Evolutionary conservation across 352 stramenopile species (phyloP), one percentile per base, ranked within the genome.

Genomic region (Pythium sukuiense): DNA sequence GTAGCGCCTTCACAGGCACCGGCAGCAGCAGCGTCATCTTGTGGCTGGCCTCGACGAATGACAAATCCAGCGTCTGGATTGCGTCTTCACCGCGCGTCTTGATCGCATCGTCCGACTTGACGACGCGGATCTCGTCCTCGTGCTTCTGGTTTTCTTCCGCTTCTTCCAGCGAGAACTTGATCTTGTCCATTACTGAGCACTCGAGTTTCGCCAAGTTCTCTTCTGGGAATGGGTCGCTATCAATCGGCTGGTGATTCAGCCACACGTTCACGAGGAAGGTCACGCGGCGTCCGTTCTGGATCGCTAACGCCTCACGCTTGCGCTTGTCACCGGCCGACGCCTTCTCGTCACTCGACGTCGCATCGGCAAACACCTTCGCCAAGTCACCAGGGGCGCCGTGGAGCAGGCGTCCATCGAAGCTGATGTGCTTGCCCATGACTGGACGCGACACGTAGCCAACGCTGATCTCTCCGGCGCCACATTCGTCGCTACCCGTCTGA

Each of bases 221-320:
- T 29, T 71, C 69, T 27, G 68, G 66, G 13, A 79, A 67, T 16
- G 60, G 66, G 45, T 84, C 68, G 41, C 74, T 74, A 43, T 81
- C 67, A 26, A 77, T 79, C 2, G 80, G 80, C 50, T 77, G 65
- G 67, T 89, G 80, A 66, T 89, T 85, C 49, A 89, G 60, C 80
- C 80, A 89, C 8, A 89, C 69, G 55, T 89, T 89, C 33, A 89
- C 80, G 3, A 89, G 77, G 55, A 89, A 83, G 32, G 80, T 86
- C 27, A 96, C 80, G 41, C 89, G 76, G 20, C 77, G 72, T n/a
- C 56, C 61, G 29, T 67, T 69, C 33, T 69, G 56, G 20, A 63
- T 59, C 18, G 53, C 50, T 46, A 32, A 12, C 3, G 41, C 61
- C 8, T 63, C 46, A 1, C 57, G 61, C 30, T 70, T 64, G 26